Conservation (phyloP, 768 basidiomycete species). For the Russula sp. region DNA sequence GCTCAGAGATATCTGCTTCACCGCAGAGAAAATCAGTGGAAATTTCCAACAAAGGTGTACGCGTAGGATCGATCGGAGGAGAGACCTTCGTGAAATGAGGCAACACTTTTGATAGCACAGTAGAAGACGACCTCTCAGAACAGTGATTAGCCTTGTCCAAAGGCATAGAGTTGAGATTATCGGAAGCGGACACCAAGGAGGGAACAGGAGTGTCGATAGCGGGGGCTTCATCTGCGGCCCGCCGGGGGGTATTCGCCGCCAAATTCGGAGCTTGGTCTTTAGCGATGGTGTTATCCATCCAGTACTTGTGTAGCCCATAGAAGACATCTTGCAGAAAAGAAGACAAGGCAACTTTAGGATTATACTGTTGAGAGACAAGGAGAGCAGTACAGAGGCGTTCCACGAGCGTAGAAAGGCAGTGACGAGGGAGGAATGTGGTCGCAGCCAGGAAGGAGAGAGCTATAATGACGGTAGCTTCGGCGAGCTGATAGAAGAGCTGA, state of each 20-base stretch:
- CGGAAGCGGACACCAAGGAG: background rate
- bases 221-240: background rate
- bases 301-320: constrained; percentile 5
- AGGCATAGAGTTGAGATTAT: background rate
- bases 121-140: background rate
- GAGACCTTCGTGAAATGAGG: background rate
- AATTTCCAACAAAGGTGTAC: background rate
- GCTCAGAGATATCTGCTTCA: background rate
- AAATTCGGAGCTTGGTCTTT: background rate
- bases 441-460: constrained; percentile 9
- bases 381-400: constrained; percentile 11
- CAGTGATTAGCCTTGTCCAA: background rate
- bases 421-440: background rate
- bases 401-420: background rate
- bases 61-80: background rate
- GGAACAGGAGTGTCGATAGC: background rate
- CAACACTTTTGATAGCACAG: background rate
- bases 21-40: background rate
- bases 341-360: constrained; percentile 2
- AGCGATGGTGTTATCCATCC: constrained; percentile 10
- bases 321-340: constrained; percentile 14
- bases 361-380: constrained; percentile 7
- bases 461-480: constrained; percentile 8
- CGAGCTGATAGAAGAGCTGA: constrained; percentile 9
- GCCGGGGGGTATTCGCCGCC: background rate